phyloP scores from a whole-genome alignment of 116 monocot genomes.

The Iris pallida region DNA sequence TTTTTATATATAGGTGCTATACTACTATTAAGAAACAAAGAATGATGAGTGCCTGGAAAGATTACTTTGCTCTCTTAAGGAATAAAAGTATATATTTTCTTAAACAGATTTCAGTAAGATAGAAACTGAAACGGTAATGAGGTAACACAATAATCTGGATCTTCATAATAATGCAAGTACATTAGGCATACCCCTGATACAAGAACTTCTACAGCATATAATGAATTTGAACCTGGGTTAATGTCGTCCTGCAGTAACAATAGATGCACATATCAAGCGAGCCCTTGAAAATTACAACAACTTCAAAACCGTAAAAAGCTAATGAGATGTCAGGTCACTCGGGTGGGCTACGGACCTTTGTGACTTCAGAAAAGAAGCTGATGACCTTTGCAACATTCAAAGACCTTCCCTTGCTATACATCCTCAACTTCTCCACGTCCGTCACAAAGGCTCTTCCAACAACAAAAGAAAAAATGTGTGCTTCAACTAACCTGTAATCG shows the following conservation, averaged over 20 bases:
- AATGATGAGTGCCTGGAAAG: too few species aligned
- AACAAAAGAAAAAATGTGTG: slow-evolving; percentile 98
- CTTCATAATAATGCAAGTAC: not conserved
- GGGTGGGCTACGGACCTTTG: slow-evolving; percentile 43
- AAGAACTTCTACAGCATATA: slow-evolving; percentile 87
- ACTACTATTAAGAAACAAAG: too few species aligned
- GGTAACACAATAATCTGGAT: too few species aligned
- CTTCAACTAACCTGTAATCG: slow-evolving; percentile 83
- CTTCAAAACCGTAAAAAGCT: not conserved
- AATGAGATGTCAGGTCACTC: slow-evolving; percentile 4
- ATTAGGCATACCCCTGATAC: slow-evolving; percentile 80
- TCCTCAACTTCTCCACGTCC: slow-evolving; percentile 91
- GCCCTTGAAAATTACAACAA: not conserved
- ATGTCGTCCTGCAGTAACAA: slow-evolving; percentile 57
- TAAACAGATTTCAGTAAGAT: too few species aligned
- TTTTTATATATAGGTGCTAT: too few species aligned
- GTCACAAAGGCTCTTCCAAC: slow-evolving; percentile 98
- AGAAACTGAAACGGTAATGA: too few species aligned
- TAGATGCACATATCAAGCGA: slow-evolving; percentile 4
- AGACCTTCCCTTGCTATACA: slow-evolving; percentile 56
- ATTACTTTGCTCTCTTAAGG: too few species aligned
- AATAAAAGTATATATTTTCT: too few species aligned
- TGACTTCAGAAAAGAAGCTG: slow-evolving; percentile 72
- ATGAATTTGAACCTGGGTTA: slow-evolving; percentile 81
- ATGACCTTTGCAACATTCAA: slow-evolving; percentile 64